Evolutionary conservation across 2,329 filamentous ascomycete genomes (phyloP).

Genomic region (Coccinonectria pachysandricola): DNA sequence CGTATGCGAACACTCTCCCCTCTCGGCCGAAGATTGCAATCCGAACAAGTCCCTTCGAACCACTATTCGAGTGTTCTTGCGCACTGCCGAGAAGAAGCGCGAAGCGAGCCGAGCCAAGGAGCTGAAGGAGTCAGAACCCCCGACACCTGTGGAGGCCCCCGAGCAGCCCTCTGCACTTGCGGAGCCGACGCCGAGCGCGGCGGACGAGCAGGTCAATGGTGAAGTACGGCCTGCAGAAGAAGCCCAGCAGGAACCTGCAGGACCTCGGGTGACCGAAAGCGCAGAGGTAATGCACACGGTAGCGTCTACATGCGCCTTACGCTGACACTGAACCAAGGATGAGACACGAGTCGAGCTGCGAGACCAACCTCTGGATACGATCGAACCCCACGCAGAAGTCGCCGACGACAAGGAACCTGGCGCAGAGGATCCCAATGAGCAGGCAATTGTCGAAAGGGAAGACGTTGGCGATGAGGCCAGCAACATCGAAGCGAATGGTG

Average conservation of each 20-base stretch:
- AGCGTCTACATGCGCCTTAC: too few species aligned
- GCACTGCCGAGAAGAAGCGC: conserved; percentile 83
- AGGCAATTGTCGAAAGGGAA: conserved; percentile 9
- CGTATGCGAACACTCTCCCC: conserved; percentile 83
- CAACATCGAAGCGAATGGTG: conserved; percentile 23
- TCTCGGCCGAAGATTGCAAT: conserved; percentile 78
- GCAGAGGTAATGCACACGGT: too few species aligned
- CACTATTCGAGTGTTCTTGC: conserved; percentile 83
- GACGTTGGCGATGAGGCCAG: conserved; percentile 20
- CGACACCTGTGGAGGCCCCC: conserved; percentile 31
- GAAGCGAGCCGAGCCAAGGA: conserved; percentile 52
- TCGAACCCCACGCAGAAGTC: too few species aligned
- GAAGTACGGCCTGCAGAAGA: conserved; percentile 5
- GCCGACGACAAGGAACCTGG: conserved; percentile 9
- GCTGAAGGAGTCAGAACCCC: conserved; percentile 28
- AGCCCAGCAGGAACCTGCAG: too few species aligned
- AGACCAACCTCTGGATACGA: too few species aligned
- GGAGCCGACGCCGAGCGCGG: conserved; percentile 11
- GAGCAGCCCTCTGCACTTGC: conserved; percentile 22
- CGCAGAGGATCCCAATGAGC: conserved; percentile 11
- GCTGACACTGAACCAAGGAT: too few species aligned
- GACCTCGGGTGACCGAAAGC: too few species aligned
- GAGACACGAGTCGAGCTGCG: too few species aligned
- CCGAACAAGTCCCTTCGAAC: conserved; percentile 85
- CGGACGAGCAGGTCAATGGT: conserved; percentile 7